Base-by-base conservation (phyloP, 2,329 filamentous ascomycete species). In the Xylariaceae sp. region DNA sequence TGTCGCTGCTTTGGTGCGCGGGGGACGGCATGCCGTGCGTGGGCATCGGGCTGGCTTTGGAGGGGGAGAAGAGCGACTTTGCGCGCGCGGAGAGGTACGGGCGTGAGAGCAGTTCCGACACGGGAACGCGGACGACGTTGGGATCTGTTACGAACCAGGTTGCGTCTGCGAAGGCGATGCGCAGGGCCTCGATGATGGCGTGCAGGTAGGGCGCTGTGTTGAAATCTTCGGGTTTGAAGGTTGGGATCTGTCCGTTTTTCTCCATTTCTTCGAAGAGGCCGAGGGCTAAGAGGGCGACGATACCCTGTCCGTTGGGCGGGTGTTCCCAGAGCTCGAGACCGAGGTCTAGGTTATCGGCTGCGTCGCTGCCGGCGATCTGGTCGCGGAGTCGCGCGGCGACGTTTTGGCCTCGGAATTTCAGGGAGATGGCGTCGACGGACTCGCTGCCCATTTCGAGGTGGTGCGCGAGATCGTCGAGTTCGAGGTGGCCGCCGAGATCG, bases 301-400 rank as follows among this genome's bases (percentile, higher is more conserved):
- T 92, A 1, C 94, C 94, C 75, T 97, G 94, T 0, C 94, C 92
- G 69, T 97, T 97, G 7, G 94, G 94, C 42, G 93, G 92, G 71
- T 97, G 93, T 71, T 99, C 94, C 93, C 93, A 97, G 0, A 99
- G 78, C 70, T 96, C 87, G 48, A 97, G 82, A 8, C 86, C 85
- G 10, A 78, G 74, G 54, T 80, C 77, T 23, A 72, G 68, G 59
- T 71, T 67, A 3, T 74, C 72, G 15, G 62, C 74, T 71, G 7
- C 70, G 59, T 44, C 74, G 23, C 23, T 4, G 23, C 23, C 23
- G 70, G 76, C 56, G 7, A 70, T 58, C n/a, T 59, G 60, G 18
- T 67, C 65, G 51, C 65, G 59, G 35, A 68, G 59, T 15, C 56
- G 58, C 7, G 74, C 64, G 1, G 62, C 63, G 0, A 77, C 72